Conservation (phyloP, 371 early-diverging fungal species). For the Rhizopus microsporus region DNA sequence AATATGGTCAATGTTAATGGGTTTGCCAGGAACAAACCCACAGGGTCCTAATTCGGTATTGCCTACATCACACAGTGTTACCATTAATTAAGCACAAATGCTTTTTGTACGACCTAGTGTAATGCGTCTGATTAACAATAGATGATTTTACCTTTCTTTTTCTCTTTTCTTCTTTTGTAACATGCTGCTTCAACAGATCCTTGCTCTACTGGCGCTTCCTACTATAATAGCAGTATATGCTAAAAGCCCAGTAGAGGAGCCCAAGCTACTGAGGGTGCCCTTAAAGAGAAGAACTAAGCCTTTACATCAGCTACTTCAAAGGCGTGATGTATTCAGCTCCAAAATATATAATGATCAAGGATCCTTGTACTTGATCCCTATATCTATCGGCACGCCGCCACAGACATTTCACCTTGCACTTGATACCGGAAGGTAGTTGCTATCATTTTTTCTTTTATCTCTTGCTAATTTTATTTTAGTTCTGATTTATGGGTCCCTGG, state of each 20-base stretch:
- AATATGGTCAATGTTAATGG: no score
- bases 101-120: neutral
- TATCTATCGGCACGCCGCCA: slow-evolving; percentile 32
- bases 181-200: neutral
- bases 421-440: slow-evolving; percentile 35
- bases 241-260: neutral
- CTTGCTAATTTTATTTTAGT: slow-evolving; percentile 10
- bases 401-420: slow-evolving; percentile 27
- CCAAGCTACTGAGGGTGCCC: slow-evolving; percentile 5
- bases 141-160: neutral
- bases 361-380: slow-evolving; percentile 19
- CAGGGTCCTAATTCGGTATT: no score
- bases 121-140: neutral
- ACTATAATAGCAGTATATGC: neutral
- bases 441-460: neutral
- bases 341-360: neutral
- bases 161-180: neutral
- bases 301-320: neutral
- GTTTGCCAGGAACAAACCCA: no score
- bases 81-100: neutral
- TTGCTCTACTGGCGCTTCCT: neutral
- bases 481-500: slow-evolving; percentile 48
- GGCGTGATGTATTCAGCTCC: slow-evolving; percentile 4
- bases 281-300: slow-evolving; percentile 4
- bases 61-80: neutral